These are phyloP conservation scores for Volvox africanus DNA, from an alignment of 139 green algal species.

Conservation along the genomic window DNA sequence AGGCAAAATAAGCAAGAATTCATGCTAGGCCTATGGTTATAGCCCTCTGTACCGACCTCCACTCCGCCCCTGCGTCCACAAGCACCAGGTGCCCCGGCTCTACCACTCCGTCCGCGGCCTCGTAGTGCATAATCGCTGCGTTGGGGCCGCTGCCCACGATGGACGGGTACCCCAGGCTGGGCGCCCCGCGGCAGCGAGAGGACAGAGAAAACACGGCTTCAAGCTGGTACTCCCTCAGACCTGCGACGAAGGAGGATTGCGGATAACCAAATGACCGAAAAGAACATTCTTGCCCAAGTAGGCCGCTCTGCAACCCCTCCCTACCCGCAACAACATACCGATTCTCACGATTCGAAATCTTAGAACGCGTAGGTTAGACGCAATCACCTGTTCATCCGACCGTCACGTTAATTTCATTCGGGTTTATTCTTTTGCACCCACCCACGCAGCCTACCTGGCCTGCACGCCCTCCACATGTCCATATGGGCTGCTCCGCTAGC, in stretches of 20 bases:
- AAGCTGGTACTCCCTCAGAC: constrained; percentile 62
- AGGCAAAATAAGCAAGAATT: too few relatives aligned
- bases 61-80: constrained; percentile 67
- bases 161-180: constrained; percentile 58
- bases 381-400: too few relatives aligned
- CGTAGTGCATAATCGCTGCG: constrained; percentile 65
- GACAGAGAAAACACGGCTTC: constrained; percentile 59
- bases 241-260: not conserved
- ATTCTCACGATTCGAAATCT: too few relatives aligned
- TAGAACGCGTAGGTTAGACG: too few relatives aligned
- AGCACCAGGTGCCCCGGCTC: constrained; percentile 58
- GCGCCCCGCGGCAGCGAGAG: constrained; percentile 28
- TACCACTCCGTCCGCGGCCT: constrained; percentile 25
- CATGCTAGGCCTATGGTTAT: too few relatives aligned
- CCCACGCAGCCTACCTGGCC: constrained; percentile 3
- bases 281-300: not conserved
- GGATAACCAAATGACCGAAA: not conserved
- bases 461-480: constrained; percentile 45
- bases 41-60: constrained; percentile 2
- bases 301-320: too few relatives aligned
- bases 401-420: too few relatives aligned
- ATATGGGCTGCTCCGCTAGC: constrained; percentile 51
- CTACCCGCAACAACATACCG: too few relatives aligned
- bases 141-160: constrained; percentile 68
- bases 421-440: too few relatives aligned